Evolutionary conservation across 805 yeast genomes (phyloP).

Genomic region (Lipomyces sp.): DNA sequence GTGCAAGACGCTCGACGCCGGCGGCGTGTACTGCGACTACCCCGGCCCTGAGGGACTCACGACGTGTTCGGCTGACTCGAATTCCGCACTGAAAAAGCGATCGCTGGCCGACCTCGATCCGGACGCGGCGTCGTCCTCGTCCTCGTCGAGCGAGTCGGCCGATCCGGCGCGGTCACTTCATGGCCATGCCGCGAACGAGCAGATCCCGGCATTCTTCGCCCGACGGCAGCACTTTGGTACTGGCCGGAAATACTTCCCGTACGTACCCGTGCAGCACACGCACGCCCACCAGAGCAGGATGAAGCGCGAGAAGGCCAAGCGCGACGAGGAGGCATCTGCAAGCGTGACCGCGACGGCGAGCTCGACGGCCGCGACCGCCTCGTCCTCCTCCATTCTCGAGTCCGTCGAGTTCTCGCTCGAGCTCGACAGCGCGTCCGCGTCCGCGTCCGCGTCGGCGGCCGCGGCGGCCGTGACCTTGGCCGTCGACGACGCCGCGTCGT

Average conservation of each 20-base stretch:
- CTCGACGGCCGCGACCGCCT: background rate
- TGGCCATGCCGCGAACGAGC: slow-evolving; percentile 37
- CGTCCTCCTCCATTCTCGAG: background rate
- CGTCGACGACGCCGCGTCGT: background rate
- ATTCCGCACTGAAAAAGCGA: slow-evolving; percentile 23
- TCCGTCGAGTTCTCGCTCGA: background rate
- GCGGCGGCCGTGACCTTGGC: background rate
- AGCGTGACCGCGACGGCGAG: slow-evolving; percentile 5
- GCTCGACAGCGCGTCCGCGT: background rate
- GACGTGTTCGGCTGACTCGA: slow-evolving; percentile 35
- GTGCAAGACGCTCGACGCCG: slow-evolving; percentile 30
- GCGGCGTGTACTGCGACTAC: slow-evolving; percentile 33
- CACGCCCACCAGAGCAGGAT: slow-evolving; percentile 1
- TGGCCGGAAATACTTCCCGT: slow-evolving; percentile 19
- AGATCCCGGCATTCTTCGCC: slow-evolving; percentile 34
- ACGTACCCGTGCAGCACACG: slow-evolving; percentile 17
- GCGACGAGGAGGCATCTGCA: background rate
- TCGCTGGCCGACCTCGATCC: background rate
- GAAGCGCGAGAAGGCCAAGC: background rate
- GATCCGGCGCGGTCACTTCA: slow-evolving; percentile 37
- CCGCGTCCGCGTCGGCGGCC: background rate
- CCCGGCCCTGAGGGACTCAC: slow-evolving; percentile 34
- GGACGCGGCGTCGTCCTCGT: background rate
- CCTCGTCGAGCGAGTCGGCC: background rate
- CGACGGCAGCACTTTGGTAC: slow-evolving; percentile 39